Evolutionary conservation across 495 filamentous ascomycete species (phyloP).

Genomic region (Cudoniella acicularis): DNA sequence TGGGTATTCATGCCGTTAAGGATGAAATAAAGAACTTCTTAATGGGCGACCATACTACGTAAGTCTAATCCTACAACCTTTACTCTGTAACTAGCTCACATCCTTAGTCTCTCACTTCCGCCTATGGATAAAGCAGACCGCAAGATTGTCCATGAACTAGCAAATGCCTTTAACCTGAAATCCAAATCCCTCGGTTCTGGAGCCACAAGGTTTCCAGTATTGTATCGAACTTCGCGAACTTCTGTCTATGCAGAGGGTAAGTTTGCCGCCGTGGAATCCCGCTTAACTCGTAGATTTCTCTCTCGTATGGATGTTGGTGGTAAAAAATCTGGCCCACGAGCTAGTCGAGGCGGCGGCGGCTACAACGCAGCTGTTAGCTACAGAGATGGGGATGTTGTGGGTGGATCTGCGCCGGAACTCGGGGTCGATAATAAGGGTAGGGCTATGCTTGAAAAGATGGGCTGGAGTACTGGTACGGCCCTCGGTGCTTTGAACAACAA

Average conservation of each 20-base stretch:
- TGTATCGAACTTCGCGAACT: constrained; percentile 70
- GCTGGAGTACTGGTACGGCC: constrained; percentile 84
- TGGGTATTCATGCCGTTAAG: constrained; percentile 67
- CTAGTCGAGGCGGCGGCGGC: constrained; percentile 29
- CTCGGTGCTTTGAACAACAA: constrained; percentile 82
- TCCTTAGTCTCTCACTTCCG: constrained; percentile 66
- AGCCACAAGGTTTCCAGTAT: constrained; percentile 66
- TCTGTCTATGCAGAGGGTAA: constrained; percentile 44
- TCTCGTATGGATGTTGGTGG: constrained; percentile 29
- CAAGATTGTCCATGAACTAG: constrained; percentile 72
- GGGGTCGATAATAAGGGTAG: constrained; percentile 79
- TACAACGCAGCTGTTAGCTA: constrained; percentile 50
- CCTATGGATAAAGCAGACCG: constrained; percentile 78
- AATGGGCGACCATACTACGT: constrained; percentile 59
- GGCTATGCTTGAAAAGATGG: constrained; percentile 95
- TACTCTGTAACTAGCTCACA: constrained; percentile 4
- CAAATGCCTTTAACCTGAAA: constrained; percentile 66
- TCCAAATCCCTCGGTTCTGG: constrained; percentile 80
- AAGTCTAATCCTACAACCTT: constrained; percentile 23
- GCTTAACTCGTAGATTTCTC: constrained; percentile 45
- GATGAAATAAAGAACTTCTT: constrained; percentile 71
- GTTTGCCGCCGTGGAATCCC: constrained; percentile 37
- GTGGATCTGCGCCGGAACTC: constrained; percentile 77
- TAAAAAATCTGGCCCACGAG: constrained; percentile 4
- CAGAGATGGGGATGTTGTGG: constrained; percentile 87